These are phyloP conservation scores for Mucor plumbeus DNA, from an alignment of 371 early-diverging fungal species.

Conservation along the genomic window DNA sequence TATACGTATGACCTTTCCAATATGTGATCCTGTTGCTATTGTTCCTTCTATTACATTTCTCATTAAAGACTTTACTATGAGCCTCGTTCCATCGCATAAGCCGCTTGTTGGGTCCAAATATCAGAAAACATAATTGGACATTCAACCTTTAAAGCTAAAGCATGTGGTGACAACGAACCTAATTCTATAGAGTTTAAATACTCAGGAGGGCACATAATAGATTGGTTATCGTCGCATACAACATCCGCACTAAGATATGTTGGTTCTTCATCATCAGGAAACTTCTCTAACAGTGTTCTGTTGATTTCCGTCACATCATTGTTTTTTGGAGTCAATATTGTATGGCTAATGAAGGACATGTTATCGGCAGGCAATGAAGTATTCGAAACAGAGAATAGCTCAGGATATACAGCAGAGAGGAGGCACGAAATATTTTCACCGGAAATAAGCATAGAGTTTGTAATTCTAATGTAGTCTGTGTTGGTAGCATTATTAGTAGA, in stretches of 20 bases:
- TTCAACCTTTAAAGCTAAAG: too few relatives aligned
- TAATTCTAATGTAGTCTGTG: not conserved
- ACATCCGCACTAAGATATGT: not conserved
- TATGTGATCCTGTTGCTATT: constrained; percentile 16
- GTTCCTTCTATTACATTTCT: constrained; percentile 19
- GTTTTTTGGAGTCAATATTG: constrained; percentile 12
- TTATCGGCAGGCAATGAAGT: too few relatives aligned
- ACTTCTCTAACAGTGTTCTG: not conserved
- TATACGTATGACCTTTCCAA: not conserved
- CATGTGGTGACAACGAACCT: not conserved
- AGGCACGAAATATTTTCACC: not conserved
- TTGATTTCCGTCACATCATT: constrained; percentile 6
- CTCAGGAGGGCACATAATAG: not conserved
- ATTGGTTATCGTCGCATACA: not conserved
- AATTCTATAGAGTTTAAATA: constrained; percentile 11
- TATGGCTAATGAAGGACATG: too few relatives aligned
- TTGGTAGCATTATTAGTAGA: not conserved
- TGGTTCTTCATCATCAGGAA: not conserved
- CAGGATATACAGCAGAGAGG: too few relatives aligned
- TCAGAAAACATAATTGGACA: too few relatives aligned
- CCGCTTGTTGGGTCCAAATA: constrained; percentile 1
- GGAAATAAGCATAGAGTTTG: not conserved
- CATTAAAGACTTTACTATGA: constrained; percentile 17
- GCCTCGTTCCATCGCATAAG: constrained; percentile 39
- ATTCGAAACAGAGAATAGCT: too few relatives aligned